These are phyloP conservation scores for Akebia trifoliata DNA, from an alignment of 164 flowering plant species.

Conservation along the genomic window DNA sequence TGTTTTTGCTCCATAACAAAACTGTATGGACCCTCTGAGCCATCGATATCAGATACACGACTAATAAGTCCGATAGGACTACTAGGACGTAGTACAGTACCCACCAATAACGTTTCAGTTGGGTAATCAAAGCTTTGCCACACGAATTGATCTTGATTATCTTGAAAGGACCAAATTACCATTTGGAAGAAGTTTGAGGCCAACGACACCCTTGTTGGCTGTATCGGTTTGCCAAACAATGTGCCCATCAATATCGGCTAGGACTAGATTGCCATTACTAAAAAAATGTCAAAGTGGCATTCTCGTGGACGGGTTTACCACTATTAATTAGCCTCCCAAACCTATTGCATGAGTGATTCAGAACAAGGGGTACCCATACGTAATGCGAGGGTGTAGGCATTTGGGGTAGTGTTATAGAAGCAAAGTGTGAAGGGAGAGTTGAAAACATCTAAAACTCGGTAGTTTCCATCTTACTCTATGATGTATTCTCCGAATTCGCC, in stretches of 20 bases:
- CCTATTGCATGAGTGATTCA: background rate
- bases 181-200: constrained; percentile 16
- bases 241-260: constrained; percentile 27
- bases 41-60: constrained; percentile 13
- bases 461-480: too few species aligned
- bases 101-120: constrained; percentile 27
- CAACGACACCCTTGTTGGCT: constrained; percentile 26
- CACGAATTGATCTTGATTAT: constrained; percentile 17
- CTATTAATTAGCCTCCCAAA: background rate
- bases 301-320: background rate
- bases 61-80: constrained; percentile 19
- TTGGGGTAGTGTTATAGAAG: background rate
- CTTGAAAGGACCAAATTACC: constrained; percentile 31
- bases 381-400: background rate
- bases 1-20: constrained; percentile 15
- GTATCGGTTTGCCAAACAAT: constrained; percentile 31
- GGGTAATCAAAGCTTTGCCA: constrained; percentile 38
- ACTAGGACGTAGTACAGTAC: constrained; percentile 16
- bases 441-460: too few species aligned
- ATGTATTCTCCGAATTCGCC: too few species aligned
- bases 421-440: constrained; percentile 1
- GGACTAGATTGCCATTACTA: constrained; percentile 25
- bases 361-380: background rate
- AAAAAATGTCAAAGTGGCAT: background rate
- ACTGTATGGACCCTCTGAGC: constrained; percentile 23